Percentiles rank a stretch among this genome's conserved stretches.
Conservation (phyloP, 1,139 yeast genomes). For the Barnettozyma hawaiiensis region DNA sequence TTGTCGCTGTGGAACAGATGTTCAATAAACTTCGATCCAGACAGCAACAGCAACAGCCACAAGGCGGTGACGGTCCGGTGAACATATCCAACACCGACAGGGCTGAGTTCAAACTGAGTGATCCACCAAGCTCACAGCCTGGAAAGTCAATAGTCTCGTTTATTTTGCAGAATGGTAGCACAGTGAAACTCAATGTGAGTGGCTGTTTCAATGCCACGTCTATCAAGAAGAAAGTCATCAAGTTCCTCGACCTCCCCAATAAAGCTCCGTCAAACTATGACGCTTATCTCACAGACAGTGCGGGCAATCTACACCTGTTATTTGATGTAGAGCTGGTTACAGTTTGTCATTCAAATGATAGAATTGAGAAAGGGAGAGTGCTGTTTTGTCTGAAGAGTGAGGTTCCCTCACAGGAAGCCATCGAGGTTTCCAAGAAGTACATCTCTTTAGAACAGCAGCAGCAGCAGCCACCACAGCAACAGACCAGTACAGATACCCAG, state of each 20-base stretch:
- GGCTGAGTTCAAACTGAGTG: slow-evolving; percentile 21
- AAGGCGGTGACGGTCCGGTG: slow-evolving; percentile 5
- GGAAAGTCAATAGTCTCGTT: slow-evolving; percentile 37
- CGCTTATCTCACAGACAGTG: slow-evolving; percentile 41
- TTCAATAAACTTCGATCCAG: neutral
- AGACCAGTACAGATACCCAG: slow-evolving; percentile 1
- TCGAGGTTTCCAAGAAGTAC: slow-evolving; percentile 55
- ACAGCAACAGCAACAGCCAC: slow-evolving; percentile 14
- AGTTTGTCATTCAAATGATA: slow-evolving; percentile 69
- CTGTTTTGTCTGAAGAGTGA: slow-evolving; percentile 63
- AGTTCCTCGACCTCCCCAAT: slow-evolving; percentile 44
- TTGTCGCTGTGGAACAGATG: slow-evolving; percentile 1
- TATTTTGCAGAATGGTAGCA: slow-evolving; percentile 71
- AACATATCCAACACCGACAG: slow-evolving; percentile 16
- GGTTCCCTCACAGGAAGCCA: slow-evolving; percentile 60
- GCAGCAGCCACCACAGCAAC: slow-evolving; percentile 1
- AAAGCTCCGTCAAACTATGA: slow-evolving; percentile 47
- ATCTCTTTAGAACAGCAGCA: slow-evolving; percentile 14
- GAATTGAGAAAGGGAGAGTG: slow-evolving; percentile 66
- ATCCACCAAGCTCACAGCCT: slow-evolving; percentile 19
- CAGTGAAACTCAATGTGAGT: slow-evolving; percentile 63
- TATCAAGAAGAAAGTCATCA: slow-evolving; percentile 65
- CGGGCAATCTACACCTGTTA: slow-evolving; percentile 45
- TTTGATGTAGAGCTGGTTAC: slow-evolving; percentile 80
- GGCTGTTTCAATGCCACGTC: slow-evolving; percentile 82